Conservation (phyloP, 768 basidiomycete genomes). For the Termitomyces sp. region DNA sequence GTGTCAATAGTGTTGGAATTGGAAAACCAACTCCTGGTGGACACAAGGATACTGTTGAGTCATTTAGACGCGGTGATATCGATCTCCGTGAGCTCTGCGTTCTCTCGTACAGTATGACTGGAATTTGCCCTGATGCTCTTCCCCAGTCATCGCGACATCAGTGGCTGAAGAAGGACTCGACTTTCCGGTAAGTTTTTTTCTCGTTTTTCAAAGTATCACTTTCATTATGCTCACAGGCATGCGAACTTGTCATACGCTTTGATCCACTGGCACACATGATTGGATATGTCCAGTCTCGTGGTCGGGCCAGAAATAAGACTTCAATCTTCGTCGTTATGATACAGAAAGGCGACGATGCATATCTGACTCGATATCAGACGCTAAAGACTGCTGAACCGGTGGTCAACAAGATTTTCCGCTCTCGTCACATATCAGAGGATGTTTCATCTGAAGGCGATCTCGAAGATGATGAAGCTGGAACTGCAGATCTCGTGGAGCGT, state of each 20-base stretch:
- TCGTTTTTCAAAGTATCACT: background rate
- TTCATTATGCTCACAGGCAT: slow-evolving; percentile 45
- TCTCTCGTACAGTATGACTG: background rate
- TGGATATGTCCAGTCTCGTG: slow-evolving; percentile 85
- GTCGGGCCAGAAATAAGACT: slow-evolving; percentile 69
- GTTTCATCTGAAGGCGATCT: slow-evolving; percentile 37
- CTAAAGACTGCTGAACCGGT: slow-evolving; percentile 59
- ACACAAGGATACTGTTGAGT: slow-evolving; percentile 54
- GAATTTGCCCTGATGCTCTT: background rate
- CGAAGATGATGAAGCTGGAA: slow-evolving; percentile 32
- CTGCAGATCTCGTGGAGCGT: slow-evolving; percentile 54
- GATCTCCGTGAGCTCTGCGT: slow-evolving; percentile 54
- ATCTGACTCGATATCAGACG: slow-evolving; percentile 51
- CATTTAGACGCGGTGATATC: slow-evolving; percentile 58
- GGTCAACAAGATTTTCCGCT: slow-evolving; percentile 57
- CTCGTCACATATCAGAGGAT: slow-evolving; percentile 35
- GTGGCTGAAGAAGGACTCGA: slow-evolving; percentile 93
- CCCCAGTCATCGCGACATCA: slow-evolving; percentile 71
- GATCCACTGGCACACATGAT: slow-evolving; percentile 79
- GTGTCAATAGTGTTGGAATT: slow-evolving; percentile 37
- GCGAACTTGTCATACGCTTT: slow-evolving; percentile 83
- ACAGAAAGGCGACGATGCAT: slow-evolving; percentile 48
- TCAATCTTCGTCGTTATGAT: slow-evolving; percentile 84
- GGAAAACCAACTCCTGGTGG: slow-evolving; percentile 33
- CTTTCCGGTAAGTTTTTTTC: slow-evolving; percentile 52